Evolutionary conservation across 139 green algal species (phyloP).

Genomic region (Auxenochlorella pyrenoidosa): DNA sequence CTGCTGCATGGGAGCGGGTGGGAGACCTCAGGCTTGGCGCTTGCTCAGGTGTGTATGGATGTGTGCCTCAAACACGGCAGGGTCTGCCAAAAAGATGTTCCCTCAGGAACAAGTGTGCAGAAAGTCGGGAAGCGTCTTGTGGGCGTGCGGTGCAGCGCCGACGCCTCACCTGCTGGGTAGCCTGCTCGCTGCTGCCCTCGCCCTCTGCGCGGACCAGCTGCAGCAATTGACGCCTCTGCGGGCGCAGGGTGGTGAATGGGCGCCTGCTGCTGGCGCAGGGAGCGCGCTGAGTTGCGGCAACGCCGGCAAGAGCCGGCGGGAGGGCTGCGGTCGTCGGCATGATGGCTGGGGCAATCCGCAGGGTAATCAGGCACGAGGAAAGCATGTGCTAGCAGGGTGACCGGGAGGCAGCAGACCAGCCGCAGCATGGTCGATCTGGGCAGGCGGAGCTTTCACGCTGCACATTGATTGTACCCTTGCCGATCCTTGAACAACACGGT

Average conservation of each 20-base stretch:
- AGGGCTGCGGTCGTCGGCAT: neutral
- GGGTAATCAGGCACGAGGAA: too few relatives aligned
- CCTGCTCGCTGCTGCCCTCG: constrained; percentile 24
- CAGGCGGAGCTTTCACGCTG: too few relatives aligned
- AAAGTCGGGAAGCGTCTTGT: neutral
- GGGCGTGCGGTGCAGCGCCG: neutral
- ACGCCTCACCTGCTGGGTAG: constrained; percentile 9
- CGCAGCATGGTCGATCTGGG: too few relatives aligned
- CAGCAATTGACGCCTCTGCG: neutral
- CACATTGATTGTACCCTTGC: too few relatives aligned
- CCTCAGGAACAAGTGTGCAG: neutral
- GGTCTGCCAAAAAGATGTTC: too few relatives aligned
- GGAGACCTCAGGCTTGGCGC: neutral
- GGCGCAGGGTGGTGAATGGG: neutral
- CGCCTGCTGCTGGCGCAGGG: constrained; percentile 1
- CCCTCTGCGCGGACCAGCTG: constrained; percentile 22
- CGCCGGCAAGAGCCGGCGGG: neutral
- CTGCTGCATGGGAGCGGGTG: neutral
- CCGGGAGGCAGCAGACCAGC: too few relatives aligned
- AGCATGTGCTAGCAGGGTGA: neutral
- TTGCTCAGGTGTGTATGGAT: too few relatives aligned
- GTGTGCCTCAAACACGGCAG: too few relatives aligned
- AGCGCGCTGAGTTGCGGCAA: neutral
- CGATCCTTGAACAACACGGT: too few relatives aligned
- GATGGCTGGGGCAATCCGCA: neutral